Percentiles rank a stretch among this genome's conserved stretches.
Evolutionary conservation across 2,329 filamentous ascomycete genomes (phyloP).

Genomic region (Fusarium pseudoanthophilum): DNA sequence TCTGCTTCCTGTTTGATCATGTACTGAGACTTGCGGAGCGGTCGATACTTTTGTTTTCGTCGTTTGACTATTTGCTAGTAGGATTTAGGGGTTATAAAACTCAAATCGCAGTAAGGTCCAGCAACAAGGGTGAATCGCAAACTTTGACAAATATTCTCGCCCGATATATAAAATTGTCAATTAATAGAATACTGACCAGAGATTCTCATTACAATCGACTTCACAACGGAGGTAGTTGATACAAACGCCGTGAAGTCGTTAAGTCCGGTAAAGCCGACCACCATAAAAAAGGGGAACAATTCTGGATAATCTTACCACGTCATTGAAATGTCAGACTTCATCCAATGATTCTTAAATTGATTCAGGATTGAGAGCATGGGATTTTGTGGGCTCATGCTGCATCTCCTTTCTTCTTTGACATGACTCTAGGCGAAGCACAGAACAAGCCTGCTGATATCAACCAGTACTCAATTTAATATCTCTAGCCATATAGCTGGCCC

Average conservation of each 20-base stretch:
- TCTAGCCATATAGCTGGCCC: too few species aligned
- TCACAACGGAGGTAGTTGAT: neutral
- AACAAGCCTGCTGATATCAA: rapidly evolving
- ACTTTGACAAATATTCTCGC: neutral
- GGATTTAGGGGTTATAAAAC: neutral
- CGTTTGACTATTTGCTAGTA: rapidly evolving
- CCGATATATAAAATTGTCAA: rapidly evolving
- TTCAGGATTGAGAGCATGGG: rapidly evolving
- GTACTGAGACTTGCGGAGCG: rapidly evolving
- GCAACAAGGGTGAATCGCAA: neutral
- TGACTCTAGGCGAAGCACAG: too few species aligned
- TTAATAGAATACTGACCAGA: rapidly evolving
- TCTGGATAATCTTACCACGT: neutral
- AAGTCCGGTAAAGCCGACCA: neutral
- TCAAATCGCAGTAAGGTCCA: neutral
- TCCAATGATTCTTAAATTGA: rapidly evolving
- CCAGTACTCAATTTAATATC: too few species aligned
- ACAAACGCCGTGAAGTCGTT: neutral
- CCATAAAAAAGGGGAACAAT: neutral
- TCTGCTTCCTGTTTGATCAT: rapidly evolving
- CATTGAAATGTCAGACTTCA: neutral
- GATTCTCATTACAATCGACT: rapidly evolving
- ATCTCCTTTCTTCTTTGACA: neutral
- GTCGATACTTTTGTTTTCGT: rapidly evolving
- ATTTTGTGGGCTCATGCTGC: too few species aligned